phyloP scores from a whole-genome alignment of 257 asterid species.

The Ophiorrhiza pumila region DNA sequence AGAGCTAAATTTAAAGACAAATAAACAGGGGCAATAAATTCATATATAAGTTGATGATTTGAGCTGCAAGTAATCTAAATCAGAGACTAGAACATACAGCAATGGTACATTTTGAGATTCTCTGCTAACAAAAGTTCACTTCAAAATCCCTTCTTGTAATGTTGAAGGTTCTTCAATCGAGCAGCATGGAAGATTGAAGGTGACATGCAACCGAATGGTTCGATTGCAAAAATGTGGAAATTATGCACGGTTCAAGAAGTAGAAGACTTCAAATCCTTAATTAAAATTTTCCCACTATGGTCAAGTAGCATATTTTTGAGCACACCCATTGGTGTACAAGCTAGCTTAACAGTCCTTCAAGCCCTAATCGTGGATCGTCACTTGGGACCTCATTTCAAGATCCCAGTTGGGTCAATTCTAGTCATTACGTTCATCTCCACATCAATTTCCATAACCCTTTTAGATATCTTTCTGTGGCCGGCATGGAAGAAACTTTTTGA shows the following conservation, averaged over 20 bases:
- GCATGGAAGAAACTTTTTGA: constrained; percentile 8
- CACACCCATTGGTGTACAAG: constrained; percentile 38
- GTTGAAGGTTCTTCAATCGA: constrained; percentile 33
- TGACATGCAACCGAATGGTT: constrained; percentile 28
- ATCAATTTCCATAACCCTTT: constrained; percentile 12
- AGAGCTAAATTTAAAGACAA: no score
- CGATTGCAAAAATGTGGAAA: constrained; percentile 30
- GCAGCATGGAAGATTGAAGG: constrained; percentile 35
- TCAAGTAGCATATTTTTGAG: constrained; percentile 35
- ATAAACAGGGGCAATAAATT: no score
- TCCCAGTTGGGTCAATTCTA: constrained; percentile 35
- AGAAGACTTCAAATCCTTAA: constrained; percentile 39
- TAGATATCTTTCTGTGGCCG: constrained; percentile 25
- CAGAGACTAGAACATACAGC: no score
- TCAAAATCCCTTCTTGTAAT: not conserved
- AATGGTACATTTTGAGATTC: no score
- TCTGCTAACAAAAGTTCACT: not conserved
- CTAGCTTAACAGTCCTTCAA: constrained; percentile 39
- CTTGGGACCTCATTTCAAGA: constrained; percentile 24
- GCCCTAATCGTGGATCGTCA: constrained; percentile 39
- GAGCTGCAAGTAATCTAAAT: no score
- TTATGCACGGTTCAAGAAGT: constrained; percentile 42
- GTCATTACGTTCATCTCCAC: constrained; percentile 34
- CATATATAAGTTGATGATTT: no score
- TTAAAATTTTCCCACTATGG: constrained; percentile 41